Percentiles rank a stretch among this genome's conserved stretches.
These are phyloP conservation scores for Paraphaeosphaeria minitans DNA, from an alignment of 2,329 filamentous ascomycete genomes.

Conservation along the genomic window DNA sequence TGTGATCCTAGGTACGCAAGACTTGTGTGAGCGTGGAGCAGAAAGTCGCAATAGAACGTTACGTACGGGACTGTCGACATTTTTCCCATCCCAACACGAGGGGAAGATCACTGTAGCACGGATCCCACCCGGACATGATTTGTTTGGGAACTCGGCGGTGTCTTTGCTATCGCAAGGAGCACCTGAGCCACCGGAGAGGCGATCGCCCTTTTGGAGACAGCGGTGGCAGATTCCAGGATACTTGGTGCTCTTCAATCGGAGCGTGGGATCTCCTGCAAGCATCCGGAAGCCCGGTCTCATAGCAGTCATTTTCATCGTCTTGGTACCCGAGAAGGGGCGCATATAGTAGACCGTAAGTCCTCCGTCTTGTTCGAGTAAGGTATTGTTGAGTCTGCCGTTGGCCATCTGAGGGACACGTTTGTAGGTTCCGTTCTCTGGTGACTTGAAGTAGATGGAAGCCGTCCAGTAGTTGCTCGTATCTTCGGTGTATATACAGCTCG, in stretches of 20 bases:
- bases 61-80: conserved; percentile 50
- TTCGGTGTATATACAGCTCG: conserved; percentile 38
- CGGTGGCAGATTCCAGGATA: conserved; percentile 23
- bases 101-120: conserved; percentile 73
- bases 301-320: conserved; percentile 36
- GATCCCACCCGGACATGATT: conserved; percentile 76
- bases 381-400: conserved; percentile 40
- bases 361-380: conserved; percentile 33
- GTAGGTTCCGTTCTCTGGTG: conserved; percentile 39
- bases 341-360: conserved; percentile 48
- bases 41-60: too few relatives aligned
- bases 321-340: conserved; percentile 29
- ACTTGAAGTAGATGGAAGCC: conserved; percentile 38
- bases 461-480: conserved; percentile 44
- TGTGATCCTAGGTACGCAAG: conserved; percentile 52
- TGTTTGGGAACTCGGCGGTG: conserved; percentile 58
- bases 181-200: conserved; percentile 24
- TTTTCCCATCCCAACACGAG: conserved; percentile 71
- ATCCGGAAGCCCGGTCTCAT: conserved; percentile 18
- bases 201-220: conserved; percentile 25
- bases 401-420: conserved; percentile 43
- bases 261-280: conserved; percentile 16
- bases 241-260: conserved; percentile 10
- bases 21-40: too few relatives aligned
- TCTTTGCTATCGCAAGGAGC: conserved; percentile 33